phyloP scores from a whole-genome alignment of 352 stramenopile species.

The Globisporangium nunn region DNA sequence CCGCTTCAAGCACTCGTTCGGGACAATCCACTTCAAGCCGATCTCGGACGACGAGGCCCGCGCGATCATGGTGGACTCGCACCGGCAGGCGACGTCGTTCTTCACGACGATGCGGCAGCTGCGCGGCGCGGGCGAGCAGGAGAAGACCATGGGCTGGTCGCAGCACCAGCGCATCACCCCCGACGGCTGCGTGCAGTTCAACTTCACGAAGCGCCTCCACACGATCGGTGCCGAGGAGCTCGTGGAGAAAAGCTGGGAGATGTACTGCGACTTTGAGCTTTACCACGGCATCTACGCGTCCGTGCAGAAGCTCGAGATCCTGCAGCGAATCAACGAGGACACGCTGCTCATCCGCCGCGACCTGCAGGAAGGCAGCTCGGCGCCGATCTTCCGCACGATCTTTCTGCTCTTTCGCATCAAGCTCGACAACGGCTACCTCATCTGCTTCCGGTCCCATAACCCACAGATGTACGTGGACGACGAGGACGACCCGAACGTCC shows the following conservation, averaged over 20 bases:
- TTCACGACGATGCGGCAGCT: slow-evolving; percentile 45
- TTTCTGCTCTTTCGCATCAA: slow-evolving; percentile 72
- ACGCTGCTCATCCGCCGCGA: slow-evolving; percentile 69
- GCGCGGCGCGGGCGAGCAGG: slow-evolving; percentile 18
- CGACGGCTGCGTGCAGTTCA: slow-evolving; percentile 68
- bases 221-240: slow-evolving; percentile 58
- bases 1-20: slow-evolving; percentile 30
- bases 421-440: slow-evolving; percentile 60
- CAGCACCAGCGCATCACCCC: slow-evolving; percentile 60
- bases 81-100: slow-evolving; percentile 60
- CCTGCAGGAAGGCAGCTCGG: slow-evolving; percentile 47
- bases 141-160: slow-evolving; percentile 80
- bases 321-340: slow-evolving; percentile 73
- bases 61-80: slow-evolving; percentile 69
- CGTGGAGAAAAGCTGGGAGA: slow-evolving; percentile 69
- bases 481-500: slow-evolving; percentile 70
- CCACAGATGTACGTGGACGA: slow-evolving; percentile 54
- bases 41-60: slow-evolving; percentile 36
- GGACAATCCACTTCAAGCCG: slow-evolving; percentile 53
- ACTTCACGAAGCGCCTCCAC: slow-evolving; percentile 68
- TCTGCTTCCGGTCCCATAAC: slow-evolving; percentile 79
- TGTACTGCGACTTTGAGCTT: slow-evolving; percentile 73
- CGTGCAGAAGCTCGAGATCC: slow-evolving; percentile 72
- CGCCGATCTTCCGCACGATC: slow-evolving; percentile 68
- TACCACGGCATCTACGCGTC: slow-evolving; percentile 76